Evolutionary conservation across 352 stramenopile species (phyloP).

Genomic region (Globisporangium emineosum): DNA sequence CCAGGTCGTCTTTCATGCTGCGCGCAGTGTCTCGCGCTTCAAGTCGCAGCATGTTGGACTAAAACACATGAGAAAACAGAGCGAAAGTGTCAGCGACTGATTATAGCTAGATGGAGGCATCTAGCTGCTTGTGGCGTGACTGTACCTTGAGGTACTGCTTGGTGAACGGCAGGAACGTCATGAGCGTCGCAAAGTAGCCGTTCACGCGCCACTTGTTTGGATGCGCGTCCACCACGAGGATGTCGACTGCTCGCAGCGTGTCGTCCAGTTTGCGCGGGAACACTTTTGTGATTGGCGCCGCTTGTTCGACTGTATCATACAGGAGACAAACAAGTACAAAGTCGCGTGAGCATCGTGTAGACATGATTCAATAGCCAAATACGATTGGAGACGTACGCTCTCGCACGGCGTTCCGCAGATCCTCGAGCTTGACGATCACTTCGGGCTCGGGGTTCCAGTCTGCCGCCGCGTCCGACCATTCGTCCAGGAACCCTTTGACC

Average conservation of each 20-base stretch:
- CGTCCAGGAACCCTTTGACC: constrained; percentile 60
- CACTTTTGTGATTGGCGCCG: constrained; percentile 69
- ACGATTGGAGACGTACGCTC: constrained; percentile 41
- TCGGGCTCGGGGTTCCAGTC: constrained; percentile 66
- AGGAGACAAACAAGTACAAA: background rate
- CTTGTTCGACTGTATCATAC: constrained; percentile 35
- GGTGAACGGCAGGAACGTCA: constrained; percentile 86
- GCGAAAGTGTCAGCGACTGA: background rate
- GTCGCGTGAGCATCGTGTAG: background rate
- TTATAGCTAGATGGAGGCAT: background rate
- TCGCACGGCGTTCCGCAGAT: constrained; percentile 51
- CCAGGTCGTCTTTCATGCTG: constrained; percentile 53
- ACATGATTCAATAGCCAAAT: background rate
- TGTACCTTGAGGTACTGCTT: constrained; percentile 83
- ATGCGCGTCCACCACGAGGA: constrained; percentile 76
- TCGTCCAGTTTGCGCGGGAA: constrained; percentile 81
- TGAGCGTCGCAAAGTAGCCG: constrained; percentile 85
- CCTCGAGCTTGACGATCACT: constrained; percentile 51
- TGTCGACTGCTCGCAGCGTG: constrained; percentile 70
- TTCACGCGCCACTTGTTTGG: constrained; percentile 89
- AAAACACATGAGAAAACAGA: constrained; percentile 17
- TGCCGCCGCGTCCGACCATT: constrained; percentile 57
- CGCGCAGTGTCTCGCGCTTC: constrained; percentile 72
- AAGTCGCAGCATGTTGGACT: constrained; percentile 85
- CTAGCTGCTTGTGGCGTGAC: background rate